Evolutionary conservation across 139 green algal genomes (phyloP), one percentile per base, ranked within the genome.

Genomic region (Coccomyxa sp.): DNA sequence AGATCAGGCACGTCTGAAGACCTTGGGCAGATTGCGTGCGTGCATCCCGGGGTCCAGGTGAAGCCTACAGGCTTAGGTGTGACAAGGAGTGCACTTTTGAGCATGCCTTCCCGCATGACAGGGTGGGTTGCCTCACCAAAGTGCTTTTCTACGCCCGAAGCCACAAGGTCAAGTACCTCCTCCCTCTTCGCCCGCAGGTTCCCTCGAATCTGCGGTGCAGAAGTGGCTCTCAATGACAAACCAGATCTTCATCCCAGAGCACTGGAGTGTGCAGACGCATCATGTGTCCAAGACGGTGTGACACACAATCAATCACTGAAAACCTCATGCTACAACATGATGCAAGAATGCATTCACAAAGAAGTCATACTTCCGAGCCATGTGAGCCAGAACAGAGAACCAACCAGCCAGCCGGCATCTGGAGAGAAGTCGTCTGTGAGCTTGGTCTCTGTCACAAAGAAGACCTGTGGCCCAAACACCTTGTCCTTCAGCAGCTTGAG

Each of bases 361-460:
- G 50, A 18, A 64, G 5, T 22, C 22, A 73, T 36, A 27, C 1
- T 4, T 40, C 16, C 16, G 54, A 16, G 22, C 54, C 54, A 68
- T n/a, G n/a, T n/a, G n/a, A n/a, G n/a, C n/a, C n/a, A 35, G 64
- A 12, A 72, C 16, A n/a, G 70, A 77, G 29, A 35, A 12, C 24
- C 12, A 7, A 55, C 77, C 38, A 54, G 74, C 77, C 77, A 81
- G 40, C 90, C 90, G 16, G 70, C 82, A 54, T 90, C 81, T 39
- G 88, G 39, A 29, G 74, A 77, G 31, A 76, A 70, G 6, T 81
- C 77, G 31, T 89, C 82, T 41, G 82, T 78, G 24, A 82, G 80
- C 37, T 54, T 75, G 22, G 87, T 92, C 70, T 95, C 92, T 1
- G 92, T 97, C 8, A 97, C 89, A 89, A 90, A 97, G 78, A 95